Percentiles rank a stretch among this genome's conserved stretches.
phyloP scores from a whole-genome alignment of 306 rosid species.

The Trifolium pratense region DNA sequence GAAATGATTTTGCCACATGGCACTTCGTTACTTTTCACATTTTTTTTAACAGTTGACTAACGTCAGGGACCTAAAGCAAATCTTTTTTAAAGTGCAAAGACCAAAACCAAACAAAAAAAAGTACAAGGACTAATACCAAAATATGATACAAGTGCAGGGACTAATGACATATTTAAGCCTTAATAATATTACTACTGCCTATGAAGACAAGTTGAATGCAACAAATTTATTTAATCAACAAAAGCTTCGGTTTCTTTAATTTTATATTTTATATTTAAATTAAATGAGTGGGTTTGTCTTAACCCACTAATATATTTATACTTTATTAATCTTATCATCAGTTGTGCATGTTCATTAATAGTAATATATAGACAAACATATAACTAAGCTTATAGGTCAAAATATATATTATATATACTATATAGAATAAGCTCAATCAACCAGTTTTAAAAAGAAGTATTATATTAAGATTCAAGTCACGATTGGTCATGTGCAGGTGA shows the following conservation, averaged over 20 bases:
- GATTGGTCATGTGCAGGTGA: slow-evolving; percentile 58
- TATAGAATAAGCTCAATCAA: slow-evolving; percentile 40
- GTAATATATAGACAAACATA: neutral
- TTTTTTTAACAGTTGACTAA: too few relatives aligned
- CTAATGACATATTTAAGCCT: too few relatives aligned
- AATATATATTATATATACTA: slow-evolving; percentile 36
- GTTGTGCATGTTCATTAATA: slow-evolving; percentile 44
- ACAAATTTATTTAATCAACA: slow-evolving; percentile 28
- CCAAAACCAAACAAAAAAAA: too few relatives aligned
- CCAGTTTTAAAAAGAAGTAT: slow-evolving; percentile 38
- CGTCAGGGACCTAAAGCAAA: too few relatives aligned
- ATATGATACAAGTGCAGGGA: too few relatives aligned
- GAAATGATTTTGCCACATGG: too few relatives aligned
- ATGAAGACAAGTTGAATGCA: too few relatives aligned
- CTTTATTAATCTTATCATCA: slow-evolving; percentile 35
- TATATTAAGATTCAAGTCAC: slow-evolving; percentile 37
- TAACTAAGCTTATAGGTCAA: slow-evolving; percentile 54
- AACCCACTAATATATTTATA: slow-evolving; percentile 43
- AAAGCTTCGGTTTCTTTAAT: slow-evolving; percentile 37
- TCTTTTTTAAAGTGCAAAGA: too few relatives aligned
- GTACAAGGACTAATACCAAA: too few relatives aligned
- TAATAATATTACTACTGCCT: too few relatives aligned
- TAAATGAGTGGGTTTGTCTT: slow-evolving; percentile 50
- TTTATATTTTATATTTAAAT: slow-evolving; percentile 42
- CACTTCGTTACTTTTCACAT: too few relatives aligned